Evolutionary conservation across 1,284 basidiomycete species (phyloP).

Genomic region (Fomes fomentarius): DNA sequence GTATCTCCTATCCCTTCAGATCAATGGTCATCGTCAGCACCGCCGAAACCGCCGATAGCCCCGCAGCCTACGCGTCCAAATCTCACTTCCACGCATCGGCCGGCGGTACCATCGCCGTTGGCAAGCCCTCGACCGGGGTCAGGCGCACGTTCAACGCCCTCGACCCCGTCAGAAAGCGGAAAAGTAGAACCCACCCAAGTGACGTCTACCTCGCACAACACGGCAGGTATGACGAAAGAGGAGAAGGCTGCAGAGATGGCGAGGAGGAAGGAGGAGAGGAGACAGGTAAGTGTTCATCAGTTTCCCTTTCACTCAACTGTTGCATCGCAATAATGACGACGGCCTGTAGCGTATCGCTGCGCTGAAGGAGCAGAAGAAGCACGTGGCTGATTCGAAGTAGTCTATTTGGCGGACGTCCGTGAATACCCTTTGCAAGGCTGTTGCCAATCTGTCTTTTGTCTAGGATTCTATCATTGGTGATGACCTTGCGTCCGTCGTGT

Average conservation of each 20-base stretch:
- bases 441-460: background rate
- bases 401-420: background rate
- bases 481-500: no score
- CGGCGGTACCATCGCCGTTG: conserved; percentile 12
- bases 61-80: conserved; percentile 17
- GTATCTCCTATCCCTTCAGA: conserved; percentile 1
- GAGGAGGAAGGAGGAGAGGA: conserved; percentile 85
- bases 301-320: background rate
- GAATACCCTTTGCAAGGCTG: background rate
- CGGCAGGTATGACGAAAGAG: conserved; percentile 71
- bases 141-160: conserved; percentile 25
- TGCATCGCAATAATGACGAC: no score
- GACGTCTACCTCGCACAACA: conserved; percentile 25
- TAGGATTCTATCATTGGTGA: background rate
- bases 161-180: conserved; percentile 29
- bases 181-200: conserved; percentile 25
- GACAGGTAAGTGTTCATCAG: conserved; percentile 55
- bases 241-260: conserved; percentile 91
- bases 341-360: conserved; percentile 34
- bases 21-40: conserved; percentile 13
- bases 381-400: conserved; percentile 10
- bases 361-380: conserved; percentile 37
- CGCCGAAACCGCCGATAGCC: conserved; percentile 9
- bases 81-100: conserved; percentile 4
- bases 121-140: conserved; percentile 19